phyloP scores from a whole-genome alignment of 148 eudicot species.

The Rhododendron mucronatum region DNA sequence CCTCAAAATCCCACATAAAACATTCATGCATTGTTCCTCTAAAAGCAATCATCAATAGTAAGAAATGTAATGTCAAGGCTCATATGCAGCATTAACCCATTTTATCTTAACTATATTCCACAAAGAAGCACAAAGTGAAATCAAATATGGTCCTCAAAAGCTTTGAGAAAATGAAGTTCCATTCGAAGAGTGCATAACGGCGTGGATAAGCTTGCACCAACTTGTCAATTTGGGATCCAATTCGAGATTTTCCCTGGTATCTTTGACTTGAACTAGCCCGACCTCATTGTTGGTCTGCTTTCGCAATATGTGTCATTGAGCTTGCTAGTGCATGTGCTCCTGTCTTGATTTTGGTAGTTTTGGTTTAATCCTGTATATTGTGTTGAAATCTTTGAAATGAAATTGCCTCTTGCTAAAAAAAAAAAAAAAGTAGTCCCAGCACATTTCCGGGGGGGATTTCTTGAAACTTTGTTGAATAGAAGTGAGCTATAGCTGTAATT shows the following conservation, averaged over 20 bases:
- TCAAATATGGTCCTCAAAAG: not conserved
- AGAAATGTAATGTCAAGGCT: not conserved
- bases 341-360: not conserved
- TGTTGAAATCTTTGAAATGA: not conserved
- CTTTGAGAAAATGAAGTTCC: not conserved
- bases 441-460: not conserved
- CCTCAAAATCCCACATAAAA: not conserved
- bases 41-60: not conserved
- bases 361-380: not conserved
- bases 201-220: not conserved
- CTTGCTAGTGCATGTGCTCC: too few relatives aligned
- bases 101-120: not conserved
- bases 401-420: not conserved
- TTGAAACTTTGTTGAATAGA: not conserved
- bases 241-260: not conserved
- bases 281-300: not conserved
- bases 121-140: not conserved
- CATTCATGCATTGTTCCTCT: not conserved
- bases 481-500: not conserved
- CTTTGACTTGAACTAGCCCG: not conserved
- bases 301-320: not conserved
- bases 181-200: not conserved
- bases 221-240: not conserved
- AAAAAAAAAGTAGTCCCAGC: not conserved
- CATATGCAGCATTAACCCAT: not conserved